Evolutionary conservation across 257 asterid species (phyloP).

Genomic region (Galeopsis tetrahit): DNA sequence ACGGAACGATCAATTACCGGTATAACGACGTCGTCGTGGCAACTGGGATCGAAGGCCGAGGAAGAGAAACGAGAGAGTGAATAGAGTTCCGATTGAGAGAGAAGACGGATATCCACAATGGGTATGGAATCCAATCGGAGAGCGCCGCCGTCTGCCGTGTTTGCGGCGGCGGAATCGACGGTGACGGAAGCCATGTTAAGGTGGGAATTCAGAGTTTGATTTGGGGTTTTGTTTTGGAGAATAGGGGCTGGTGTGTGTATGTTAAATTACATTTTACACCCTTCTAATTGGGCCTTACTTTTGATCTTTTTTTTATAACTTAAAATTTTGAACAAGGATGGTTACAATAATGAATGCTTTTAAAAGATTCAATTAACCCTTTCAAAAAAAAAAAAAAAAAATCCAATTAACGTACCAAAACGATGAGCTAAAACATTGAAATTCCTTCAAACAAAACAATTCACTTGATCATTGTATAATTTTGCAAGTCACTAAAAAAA

Average conservation of each 20-base stretch:
- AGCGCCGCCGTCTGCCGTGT: constrained; percentile 37
- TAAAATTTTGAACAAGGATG: no score
- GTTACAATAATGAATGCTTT: no score
- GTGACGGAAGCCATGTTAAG: constrained; percentile 41
- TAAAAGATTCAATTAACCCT: no score
- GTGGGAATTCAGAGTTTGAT: constrained; percentile 26
- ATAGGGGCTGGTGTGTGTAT: background rate
- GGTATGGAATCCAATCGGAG: constrained; percentile 57
- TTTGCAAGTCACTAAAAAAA: no score
- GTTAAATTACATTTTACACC: constrained; percentile 15
- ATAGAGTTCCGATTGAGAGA: constrained; percentile 80
- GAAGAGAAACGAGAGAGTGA: constrained; percentile 73
- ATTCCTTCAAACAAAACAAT: no score
- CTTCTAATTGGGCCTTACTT: background rate
- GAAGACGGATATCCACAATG: constrained; percentile 64
- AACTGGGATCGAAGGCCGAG: constrained; percentile 51
- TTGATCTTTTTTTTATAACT: background rate
- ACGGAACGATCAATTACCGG: constrained; percentile 84
- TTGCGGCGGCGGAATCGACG: constrained; percentile 34
- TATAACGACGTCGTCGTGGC: constrained; percentile 67
- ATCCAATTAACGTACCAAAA: no score
- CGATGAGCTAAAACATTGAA: no score
- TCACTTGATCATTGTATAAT: no score
- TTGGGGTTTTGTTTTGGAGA: constrained; percentile 29
- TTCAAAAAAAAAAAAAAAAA: no score